Base-by-base conservation (phyloP, 164 flowering plant genomes). In the Taxillus chinensis region DNA sequence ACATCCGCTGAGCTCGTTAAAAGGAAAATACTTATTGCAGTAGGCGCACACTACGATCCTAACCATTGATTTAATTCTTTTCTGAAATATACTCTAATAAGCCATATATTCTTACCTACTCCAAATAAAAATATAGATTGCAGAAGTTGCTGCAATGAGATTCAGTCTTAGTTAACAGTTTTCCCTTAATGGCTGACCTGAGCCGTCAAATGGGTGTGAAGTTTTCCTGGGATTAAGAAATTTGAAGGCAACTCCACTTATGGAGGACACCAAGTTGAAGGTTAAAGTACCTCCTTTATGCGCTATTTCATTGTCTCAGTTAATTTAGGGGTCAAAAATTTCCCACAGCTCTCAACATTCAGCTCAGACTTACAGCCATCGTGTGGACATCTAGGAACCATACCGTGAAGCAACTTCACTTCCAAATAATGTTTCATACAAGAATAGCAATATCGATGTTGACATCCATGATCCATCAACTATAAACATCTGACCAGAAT, bases 371-470 rank as follows among this genome's bases (percentile, higher is more conserved):
- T 75, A 63, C 98, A 92, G 16, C 69, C 75, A 55, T 83, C 90
- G 68, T 87, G 89, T 45, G 93, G 96, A 62, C 96, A 87, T 54
- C 54, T 72, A 41, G 92, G 87, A 61, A 76, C 10, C 65, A 68
- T 62, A 5, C 88, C 98, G 67, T 79, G 72, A 66, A 79, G 92
- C 71, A 92, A 56, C 68, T 88, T 83, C 37, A 76, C 92, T 69
- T 92, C 96, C 40, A 85, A 84, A 71, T 92, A 88, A 66, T 85
- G 82, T 67, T 71, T 86, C 95, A 89, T 89, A 60, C 96, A 92
- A 68, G 89, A 79, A 64, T 75, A 71, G 69, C 98, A 92, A 71
- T 73, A 92, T 10, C 81, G 73, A 67, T 92, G 98, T 66, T 58
- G 45, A 62, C 98, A n/a, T n/a, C n/a, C n/a, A n/a, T n/a, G n/a